phyloP scores from a whole-genome alignment of 1,284 basidiomycete species.

The Rugosomyces carneus region DNA sequence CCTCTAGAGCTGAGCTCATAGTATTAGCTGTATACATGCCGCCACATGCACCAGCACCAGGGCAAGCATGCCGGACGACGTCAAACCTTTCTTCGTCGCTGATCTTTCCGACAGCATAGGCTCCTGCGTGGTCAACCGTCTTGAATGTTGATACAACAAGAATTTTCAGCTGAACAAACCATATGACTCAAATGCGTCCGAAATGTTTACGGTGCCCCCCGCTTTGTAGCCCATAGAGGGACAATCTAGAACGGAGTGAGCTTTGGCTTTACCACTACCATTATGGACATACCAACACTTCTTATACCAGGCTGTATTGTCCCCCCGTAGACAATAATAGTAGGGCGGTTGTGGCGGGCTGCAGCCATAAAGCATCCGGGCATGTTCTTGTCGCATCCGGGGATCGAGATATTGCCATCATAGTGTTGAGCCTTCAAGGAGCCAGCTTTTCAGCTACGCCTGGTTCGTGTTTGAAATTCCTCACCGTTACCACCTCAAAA shows the following conservation, averaged over 20 bases:
- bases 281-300: slow-evolving; percentile 38
- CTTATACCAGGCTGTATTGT: slow-evolving; percentile 75
- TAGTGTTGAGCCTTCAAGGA: slow-evolving; percentile 69
- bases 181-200: slow-evolving; percentile 79
- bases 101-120: slow-evolving; percentile 69
- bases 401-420: slow-evolving; percentile 80
- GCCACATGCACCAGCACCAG: slow-evolving; percentile 72
- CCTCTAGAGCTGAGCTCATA: slow-evolving; percentile 87
- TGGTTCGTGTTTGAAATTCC: not conserved
- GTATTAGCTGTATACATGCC: slow-evolving; percentile 90
- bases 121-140: slow-evolving; percentile 37
- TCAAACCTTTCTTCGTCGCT: slow-evolving; percentile 74
- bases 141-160: not conserved
- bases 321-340: slow-evolving; percentile 82
- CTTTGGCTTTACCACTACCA: not conserved
- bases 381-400: slow-evolving; percentile 93
- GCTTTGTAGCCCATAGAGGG: slow-evolving; percentile 72
- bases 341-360: slow-evolving; percentile 78
- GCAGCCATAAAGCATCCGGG: slow-evolving; percentile 86
- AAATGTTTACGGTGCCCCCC: slow-evolving; percentile 77
- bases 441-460: not conserved
- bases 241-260: slow-evolving; percentile 44
- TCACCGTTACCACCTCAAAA: slow-evolving; percentile 61
- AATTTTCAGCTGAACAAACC: slow-evolving; percentile 33
- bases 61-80: slow-evolving; percentile 78